Percentiles rank a stretch among this genome's conserved stretches.
Evolutionary conservation across 129 eudicot species (phyloP).

Genomic region (Flaveria bidentis): DNA sequence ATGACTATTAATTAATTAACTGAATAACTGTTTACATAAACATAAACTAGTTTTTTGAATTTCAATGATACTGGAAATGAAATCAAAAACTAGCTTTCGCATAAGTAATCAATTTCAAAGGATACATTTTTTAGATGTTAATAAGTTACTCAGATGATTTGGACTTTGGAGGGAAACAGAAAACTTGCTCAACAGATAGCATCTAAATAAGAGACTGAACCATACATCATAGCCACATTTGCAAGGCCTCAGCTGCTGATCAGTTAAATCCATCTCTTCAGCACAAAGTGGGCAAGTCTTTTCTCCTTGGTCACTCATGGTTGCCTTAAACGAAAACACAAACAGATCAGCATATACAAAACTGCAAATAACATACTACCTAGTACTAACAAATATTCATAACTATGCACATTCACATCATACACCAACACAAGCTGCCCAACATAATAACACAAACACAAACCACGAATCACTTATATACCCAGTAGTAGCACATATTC

Average conservation of each 20-base stretch:
- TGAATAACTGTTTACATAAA: not conserved
- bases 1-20: not conserved
- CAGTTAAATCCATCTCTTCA: conserved; percentile 98
- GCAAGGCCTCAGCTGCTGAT: conserved; percentile 98
- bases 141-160: not conserved
- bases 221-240: conserved; percentile 88
- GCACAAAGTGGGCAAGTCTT: conserved; percentile 99
- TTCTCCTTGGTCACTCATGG: conserved; percentile 94
- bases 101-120: conserved; percentile 16
- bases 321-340: conserved; percentile 47
- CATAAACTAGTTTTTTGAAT: not conserved
- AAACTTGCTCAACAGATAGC: conserved; percentile 6
- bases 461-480: not conserved
- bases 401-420: not conserved
- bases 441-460: not conserved
- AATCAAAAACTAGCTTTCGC: not conserved
- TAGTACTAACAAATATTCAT: not conserved
- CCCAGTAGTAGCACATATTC: not conserved
- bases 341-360: conserved; percentile 13
- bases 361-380: conserved; percentile 1
- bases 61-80: not conserved
- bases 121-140: not conserved
- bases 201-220: not conserved
- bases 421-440: not conserved
- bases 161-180: not conserved